Evolutionary conservation across 768 basidiomycete genomes (phyloP).

Genomic region (Scleroderma citrinum): DNA sequence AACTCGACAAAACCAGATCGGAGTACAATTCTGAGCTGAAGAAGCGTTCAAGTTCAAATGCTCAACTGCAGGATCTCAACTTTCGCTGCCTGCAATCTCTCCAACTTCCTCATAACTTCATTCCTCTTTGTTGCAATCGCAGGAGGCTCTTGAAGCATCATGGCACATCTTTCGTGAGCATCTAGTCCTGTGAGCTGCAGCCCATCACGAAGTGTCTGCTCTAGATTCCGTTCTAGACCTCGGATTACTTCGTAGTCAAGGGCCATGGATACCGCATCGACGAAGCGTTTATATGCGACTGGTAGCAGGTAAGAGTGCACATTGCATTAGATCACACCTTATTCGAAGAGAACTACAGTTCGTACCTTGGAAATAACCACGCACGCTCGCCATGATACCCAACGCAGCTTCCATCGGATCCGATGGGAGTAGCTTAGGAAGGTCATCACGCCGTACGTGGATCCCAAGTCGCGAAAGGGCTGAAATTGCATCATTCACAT

Average conservation of each 20-base stretch:
- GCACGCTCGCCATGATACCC: conserved; percentile 63
- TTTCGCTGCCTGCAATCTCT: conserved; percentile 43
- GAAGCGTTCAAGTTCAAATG: not conserved
- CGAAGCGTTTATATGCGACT: conserved; percentile 46
- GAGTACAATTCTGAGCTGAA: too few relatives aligned
- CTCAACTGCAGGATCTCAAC: conserved; percentile 27
- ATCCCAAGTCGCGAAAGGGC: conserved; percentile 22
- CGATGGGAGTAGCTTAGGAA: conserved; percentile 43
- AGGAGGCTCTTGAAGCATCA: conserved; percentile 48
- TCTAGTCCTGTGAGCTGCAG: conserved; percentile 49
- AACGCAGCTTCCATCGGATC: conserved; percentile 54
- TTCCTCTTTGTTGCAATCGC: conserved; percentile 39
- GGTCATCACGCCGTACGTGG: conserved; percentile 32
- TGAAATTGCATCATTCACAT: conserved; percentile 26
- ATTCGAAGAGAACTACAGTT: not conserved
- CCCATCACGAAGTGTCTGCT: conserved; percentile 39
- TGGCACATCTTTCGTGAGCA: conserved; percentile 41
- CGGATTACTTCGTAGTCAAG: conserved; percentile 37
- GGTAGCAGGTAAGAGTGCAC: not conserved
- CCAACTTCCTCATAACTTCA: conserved; percentile 45
- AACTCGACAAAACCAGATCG: too few relatives aligned
- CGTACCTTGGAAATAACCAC: conserved; percentile 71
- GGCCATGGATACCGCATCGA: conserved; percentile 37
- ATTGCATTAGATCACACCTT: not conserved
- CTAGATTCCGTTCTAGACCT: conserved; percentile 42